These are phyloP conservation scores for Scheffersomyces parashehatae DNA, from an alignment of 1,139 yeast species.

Conservation along the genomic window DNA sequence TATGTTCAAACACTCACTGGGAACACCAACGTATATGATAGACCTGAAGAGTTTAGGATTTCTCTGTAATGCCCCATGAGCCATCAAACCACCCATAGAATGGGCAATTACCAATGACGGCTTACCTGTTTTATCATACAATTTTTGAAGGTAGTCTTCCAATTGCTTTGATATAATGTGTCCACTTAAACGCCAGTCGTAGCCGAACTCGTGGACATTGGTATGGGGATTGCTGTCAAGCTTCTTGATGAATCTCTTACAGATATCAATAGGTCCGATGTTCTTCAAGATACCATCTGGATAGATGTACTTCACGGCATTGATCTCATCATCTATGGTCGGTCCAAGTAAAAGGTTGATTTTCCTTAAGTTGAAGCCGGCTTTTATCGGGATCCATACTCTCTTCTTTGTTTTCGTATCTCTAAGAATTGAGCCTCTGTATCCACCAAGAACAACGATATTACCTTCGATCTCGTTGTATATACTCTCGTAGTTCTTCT, in stretches of 20 bases:
- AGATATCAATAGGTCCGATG: constrained; percentile 85
- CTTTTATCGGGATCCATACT: constrained; percentile 86
- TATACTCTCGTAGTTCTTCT: constrained; percentile 31
- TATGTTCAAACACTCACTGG: constrained; percentile 81
- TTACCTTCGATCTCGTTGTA: constrained; percentile 65
- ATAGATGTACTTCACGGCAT: constrained; percentile 51
- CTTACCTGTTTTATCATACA: constrained; percentile 44
- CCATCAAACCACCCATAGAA: constrained; percentile 89
- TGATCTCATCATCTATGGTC: constrained; percentile 57
- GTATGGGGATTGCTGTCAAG: constrained; percentile 60
- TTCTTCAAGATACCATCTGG: constrained; percentile 81
- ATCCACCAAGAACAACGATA: constrained; percentile 81
- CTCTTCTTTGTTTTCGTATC: constrained; percentile 64
- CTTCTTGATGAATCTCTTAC: constrained; percentile 58
- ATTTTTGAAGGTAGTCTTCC: constrained; percentile 42
- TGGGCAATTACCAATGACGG: constrained; percentile 78
- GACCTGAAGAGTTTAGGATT: constrained; percentile 73
- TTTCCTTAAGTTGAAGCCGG: constrained; percentile 74
- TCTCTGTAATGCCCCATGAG: constrained; percentile 74
- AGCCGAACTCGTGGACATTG: constrained; percentile 73
- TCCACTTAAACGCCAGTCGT: constrained; percentile 85
- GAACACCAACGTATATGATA: constrained; percentile 77
- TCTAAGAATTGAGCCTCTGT: constrained; percentile 78
- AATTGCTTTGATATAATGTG: constrained; percentile 53
- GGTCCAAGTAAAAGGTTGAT: constrained; percentile 76